A percentile compares a stretch with the other conserved stretches of the same genome.
These are phyloP conservation scores for Kwoniella bestiolae DNA, from an alignment of 768 basidiomycete species.

Conservation along the genomic window DNA sequence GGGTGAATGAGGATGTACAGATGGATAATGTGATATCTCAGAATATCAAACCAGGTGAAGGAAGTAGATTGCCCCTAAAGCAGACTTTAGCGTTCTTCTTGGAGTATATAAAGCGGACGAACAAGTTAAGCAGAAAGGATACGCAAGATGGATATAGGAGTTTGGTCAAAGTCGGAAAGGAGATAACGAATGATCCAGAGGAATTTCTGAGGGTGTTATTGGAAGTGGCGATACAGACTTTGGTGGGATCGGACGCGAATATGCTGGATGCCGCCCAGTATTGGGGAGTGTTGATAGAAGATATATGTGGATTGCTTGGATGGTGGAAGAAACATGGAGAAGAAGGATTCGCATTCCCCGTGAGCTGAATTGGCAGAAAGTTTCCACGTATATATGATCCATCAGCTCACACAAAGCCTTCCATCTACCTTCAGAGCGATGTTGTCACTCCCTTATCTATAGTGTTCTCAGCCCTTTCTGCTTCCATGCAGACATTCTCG, in stretches of 20 bases:
- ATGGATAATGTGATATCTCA: neutral
- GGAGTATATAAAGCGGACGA: constrained; percentile 7
- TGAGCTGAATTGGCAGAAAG: constrained; percentile 15
- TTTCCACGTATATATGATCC: too few species aligned
- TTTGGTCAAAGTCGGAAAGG: constrained; percentile 7
- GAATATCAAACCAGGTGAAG: neutral
- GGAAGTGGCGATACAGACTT: constrained; percentile 4
- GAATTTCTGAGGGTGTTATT: constrained; percentile 17
- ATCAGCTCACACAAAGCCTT: too few species aligned
- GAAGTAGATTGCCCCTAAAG: neutral
- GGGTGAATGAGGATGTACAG: constrained; percentile 9
- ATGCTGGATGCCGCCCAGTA: neutral
- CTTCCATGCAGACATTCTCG: constrained; percentile 1
- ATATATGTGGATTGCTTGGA: constrained; percentile 11
- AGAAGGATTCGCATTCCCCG: constrained; percentile 23
- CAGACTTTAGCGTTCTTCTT: constrained; percentile 16
- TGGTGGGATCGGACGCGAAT: constrained; percentile 11
- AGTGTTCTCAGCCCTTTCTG: constrained; percentile 1
- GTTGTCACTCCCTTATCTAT: neutral
- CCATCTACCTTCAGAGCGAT: too few species aligned
- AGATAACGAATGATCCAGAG: neutral
- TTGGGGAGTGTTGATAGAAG: constrained; percentile 23
- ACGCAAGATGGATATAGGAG: neutral
- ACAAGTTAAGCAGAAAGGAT: too few species aligned
- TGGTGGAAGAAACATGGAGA: constrained; percentile 32